Evolutionary conservation across 1,139 yeast species (phyloP).

Genomic region (Diutina siamensis): DNA sequence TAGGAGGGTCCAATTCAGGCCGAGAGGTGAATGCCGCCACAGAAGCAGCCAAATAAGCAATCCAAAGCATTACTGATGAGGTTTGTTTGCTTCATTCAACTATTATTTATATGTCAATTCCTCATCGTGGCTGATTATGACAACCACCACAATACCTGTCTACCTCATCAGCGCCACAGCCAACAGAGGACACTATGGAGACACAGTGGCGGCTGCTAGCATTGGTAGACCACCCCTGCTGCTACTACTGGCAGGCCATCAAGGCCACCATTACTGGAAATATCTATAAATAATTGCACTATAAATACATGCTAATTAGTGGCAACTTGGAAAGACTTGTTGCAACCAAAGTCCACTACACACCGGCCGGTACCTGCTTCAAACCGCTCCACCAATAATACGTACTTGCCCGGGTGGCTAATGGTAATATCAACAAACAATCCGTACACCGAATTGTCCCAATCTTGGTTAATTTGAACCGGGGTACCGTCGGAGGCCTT

Average conservation of each 20-base stretch:
- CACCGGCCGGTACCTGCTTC: constrained; percentile 34
- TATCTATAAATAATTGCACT: too few relatives aligned
- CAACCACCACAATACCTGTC: too few relatives aligned
- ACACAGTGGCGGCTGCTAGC: too few relatives aligned
- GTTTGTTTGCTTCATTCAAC: neutral
- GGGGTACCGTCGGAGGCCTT: constrained; percentile 17
- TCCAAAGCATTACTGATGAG: neutral
- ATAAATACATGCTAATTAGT: neutral
- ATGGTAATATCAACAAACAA: constrained; percentile 25
- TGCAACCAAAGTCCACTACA: constrained; percentile 26
- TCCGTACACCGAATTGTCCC: constrained; percentile 35
- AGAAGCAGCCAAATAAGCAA: neutral
- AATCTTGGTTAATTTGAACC: constrained; percentile 24
- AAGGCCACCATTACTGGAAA: too few relatives aligned
- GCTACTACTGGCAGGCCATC: too few relatives aligned
- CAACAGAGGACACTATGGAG: too few relatives aligned
- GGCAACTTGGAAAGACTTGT: constrained; percentile 5
- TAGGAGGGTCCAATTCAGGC: constrained; percentile 24
- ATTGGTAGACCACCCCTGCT: too few relatives aligned
- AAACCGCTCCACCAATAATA: constrained; percentile 36
- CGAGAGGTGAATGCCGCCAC: constrained; percentile 15
- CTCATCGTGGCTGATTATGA: too few relatives aligned
- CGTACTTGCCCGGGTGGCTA: constrained; percentile 15
- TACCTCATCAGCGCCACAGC: too few relatives aligned
- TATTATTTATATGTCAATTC: too few relatives aligned